Conservation (phyloP, 2,329 filamentous ascomycete species). For the Metarhizium humberi region DNA sequence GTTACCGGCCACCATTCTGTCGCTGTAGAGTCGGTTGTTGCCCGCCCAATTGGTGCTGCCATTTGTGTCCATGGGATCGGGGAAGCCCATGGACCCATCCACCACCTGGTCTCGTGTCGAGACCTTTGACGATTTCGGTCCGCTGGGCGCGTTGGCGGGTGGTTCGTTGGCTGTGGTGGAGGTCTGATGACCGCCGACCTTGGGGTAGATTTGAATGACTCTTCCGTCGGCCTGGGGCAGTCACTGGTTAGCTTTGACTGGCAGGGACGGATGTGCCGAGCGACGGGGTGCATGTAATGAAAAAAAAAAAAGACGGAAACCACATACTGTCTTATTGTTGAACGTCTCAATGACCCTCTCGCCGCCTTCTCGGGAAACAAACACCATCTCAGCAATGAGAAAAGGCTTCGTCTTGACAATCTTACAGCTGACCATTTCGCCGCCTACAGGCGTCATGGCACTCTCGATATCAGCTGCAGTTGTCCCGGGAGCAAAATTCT, state of each 20-base stretch:
- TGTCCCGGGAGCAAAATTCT: slow-evolving; percentile 76
- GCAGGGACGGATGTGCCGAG: too few relatives aligned
- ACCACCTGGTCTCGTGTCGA: slow-evolving; percentile 31
- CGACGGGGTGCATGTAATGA: neutral
- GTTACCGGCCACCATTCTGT: slow-evolving; percentile 28
- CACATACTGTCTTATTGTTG: slow-evolving; percentile 64
- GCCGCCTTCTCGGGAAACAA: slow-evolving; percentile 62
- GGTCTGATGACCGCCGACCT: slow-evolving; percentile 36
- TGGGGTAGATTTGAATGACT: slow-evolving; percentile 63
- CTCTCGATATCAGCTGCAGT: slow-evolving; percentile 76
- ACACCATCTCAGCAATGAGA: slow-evolving; percentile 69
- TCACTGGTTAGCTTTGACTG: neutral
- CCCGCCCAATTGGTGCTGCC: slow-evolving; percentile 11
- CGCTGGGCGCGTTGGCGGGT: slow-evolving; percentile 22
- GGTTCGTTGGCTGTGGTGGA: slow-evolving; percentile 15
- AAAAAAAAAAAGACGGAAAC: neutral
- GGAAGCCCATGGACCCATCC: slow-evolving; percentile 46
- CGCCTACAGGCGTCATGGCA: slow-evolving; percentile 68
- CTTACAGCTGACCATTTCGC: slow-evolving; percentile 56
- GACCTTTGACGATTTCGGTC: slow-evolving; percentile 16
- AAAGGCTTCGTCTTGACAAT: slow-evolving; percentile 60
- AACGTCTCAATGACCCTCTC: slow-evolving; percentile 68
- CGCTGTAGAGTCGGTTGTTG: slow-evolving; percentile 43
- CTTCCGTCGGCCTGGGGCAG: slow-evolving; percentile 58
- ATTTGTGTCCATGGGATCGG: slow-evolving; percentile 32